phyloP scores from a whole-genome alignment of 225 moss, liverwort and hornwort genomes.

The Sphagnum tenellum region DNA sequence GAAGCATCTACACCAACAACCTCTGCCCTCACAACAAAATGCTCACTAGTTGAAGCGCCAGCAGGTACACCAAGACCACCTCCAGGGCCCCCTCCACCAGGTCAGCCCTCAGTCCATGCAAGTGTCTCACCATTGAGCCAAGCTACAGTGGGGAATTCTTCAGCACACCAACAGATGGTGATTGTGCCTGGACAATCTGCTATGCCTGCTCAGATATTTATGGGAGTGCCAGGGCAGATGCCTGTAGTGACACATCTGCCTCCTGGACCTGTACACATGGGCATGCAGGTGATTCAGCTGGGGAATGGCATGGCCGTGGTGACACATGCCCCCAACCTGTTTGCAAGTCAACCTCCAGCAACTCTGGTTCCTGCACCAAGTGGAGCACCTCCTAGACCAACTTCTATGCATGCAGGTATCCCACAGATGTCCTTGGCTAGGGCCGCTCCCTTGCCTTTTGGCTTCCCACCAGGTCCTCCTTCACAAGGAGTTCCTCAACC shows the following conservation, averaged over 20 bases:
- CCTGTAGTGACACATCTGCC: slow-evolving; percentile 4
- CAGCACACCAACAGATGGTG: slow-evolving; percentile 14
- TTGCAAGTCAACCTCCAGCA: not conserved
- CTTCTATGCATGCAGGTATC: slow-evolving; percentile 10
- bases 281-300: slow-evolving; percentile 19
- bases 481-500: slow-evolving; percentile 14
- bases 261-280: slow-evolving; percentile 15
- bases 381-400: slow-evolving; percentile 4
- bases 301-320: slow-evolving; percentile 14
- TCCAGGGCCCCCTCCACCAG: slow-evolving; percentile 14
- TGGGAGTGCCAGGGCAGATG: slow-evolving; percentile 19
- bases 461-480: slow-evolving; percentile 19
- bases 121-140: not conserved
- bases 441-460: slow-evolving; percentile 14
- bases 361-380: not conserved
- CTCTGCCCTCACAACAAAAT: slow-evolving; percentile 10
- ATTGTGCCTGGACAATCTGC: slow-evolving; percentile 13
- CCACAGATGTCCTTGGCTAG: slow-evolving; percentile 10
- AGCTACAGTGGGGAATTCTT: slow-evolving; percentile 8
- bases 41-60: slow-evolving; percentile 7
- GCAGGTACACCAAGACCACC: slow-evolving; percentile 24
- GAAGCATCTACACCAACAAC: slow-evolving; percentile 11
- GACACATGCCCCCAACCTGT: slow-evolving; percentile 11
- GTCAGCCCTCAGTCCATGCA: slow-evolving; percentile 2
- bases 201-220: not conserved